A percentile compares a stretch with the other conserved stretches of the same genome.
Evolutionary conservation across 2,329 filamentous ascomycete genomes (phyloP).

Genomic region (Xylariaceae sp.): DNA sequence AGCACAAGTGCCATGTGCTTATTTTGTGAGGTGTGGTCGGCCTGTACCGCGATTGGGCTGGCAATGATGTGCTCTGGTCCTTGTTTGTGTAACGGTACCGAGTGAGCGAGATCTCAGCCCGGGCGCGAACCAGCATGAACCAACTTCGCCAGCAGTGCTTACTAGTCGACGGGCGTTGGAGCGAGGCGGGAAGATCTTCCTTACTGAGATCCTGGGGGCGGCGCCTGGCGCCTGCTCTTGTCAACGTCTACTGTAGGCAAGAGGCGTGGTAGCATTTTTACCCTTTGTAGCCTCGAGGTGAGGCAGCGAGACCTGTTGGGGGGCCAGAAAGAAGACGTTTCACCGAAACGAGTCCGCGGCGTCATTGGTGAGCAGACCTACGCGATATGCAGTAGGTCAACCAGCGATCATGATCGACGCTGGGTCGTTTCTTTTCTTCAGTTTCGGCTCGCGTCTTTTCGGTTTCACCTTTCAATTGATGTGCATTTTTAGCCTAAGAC

Average conservation of each 20-base stretch:
- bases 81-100: constrained; percentile 14
- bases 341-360: not conserved
- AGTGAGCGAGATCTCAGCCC: constrained; percentile 2
- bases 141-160: constrained; percentile 5
- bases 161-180: not conserved
- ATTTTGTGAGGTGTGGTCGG: not conserved
- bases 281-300: too few relatives aligned
- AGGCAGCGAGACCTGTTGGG: too few relatives aligned
- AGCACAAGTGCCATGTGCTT: too few relatives aligned
- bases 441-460: constrained; percentile 21
- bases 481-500: constrained; percentile 6
- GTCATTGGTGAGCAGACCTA: too few relatives aligned
- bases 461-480: constrained; percentile 22
- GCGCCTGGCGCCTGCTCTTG: not conserved
- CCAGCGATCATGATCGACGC: constrained; percentile 19
- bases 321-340: constrained; percentile 15
- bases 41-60: not conserved
- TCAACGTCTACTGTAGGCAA: too few relatives aligned
- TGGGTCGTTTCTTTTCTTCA: constrained; percentile 20
- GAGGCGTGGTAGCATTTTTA: too few relatives aligned
- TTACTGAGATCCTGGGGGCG: not conserved
- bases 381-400: too few relatives aligned
- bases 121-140: constrained; percentile 2
- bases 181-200: not conserved
- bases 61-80: constrained; percentile 2